Evolutionary conservation across 2,329 filamentous ascomycete genomes (phyloP), one percentile per base, ranked within the genome.

Genomic region (Sordariomycetes sp.): DNA sequence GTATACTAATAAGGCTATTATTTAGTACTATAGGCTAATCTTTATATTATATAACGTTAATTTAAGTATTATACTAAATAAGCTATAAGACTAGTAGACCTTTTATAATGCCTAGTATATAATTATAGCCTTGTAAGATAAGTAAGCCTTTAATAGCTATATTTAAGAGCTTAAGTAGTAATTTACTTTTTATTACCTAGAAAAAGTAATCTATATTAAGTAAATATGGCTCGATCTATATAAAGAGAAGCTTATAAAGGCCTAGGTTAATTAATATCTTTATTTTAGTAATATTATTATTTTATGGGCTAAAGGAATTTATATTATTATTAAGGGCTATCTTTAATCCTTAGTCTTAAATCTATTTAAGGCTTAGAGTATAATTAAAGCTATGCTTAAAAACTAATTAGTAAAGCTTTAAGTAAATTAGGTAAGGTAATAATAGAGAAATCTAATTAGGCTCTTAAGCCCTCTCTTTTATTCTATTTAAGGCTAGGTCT

Each of bases 241-340:
- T 11, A 44, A 44, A 24, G 34, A 44, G 25, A 43, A 38, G 35
- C 30, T 45, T 15, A 37, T 40, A 3, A 38, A 40, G 32, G 39
- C 37, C 23, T 44, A 33, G 39, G 41, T 45, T 26, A 30, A 42
- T 33, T 17, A 32, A 16, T 27, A 39, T 14, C 25, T 21, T 17
- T 33, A 39, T 36, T 42, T 42, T 30, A 30, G 34, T 14, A 42
- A 40, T n/a, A 29, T 36, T 23, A 29, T 35, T 32, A 42, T 35
- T 17, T 42, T 33, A 15, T 30, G 34, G 6, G 36, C 36, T 33
- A 28, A 41, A 31, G 36, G 40, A 23, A 38, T 41, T 21, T 29
- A 42, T 35, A 16, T 21, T 3, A 23, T 42, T 17, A 26, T 41
- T 8, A 39, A 41, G 32, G 16, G 20, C 21, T 14, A 33, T 26